These are phyloP conservation scores for Cyberlindnera meyerae DNA, from an alignment of 805 yeast genomes.

Conservation along the genomic window DNA sequence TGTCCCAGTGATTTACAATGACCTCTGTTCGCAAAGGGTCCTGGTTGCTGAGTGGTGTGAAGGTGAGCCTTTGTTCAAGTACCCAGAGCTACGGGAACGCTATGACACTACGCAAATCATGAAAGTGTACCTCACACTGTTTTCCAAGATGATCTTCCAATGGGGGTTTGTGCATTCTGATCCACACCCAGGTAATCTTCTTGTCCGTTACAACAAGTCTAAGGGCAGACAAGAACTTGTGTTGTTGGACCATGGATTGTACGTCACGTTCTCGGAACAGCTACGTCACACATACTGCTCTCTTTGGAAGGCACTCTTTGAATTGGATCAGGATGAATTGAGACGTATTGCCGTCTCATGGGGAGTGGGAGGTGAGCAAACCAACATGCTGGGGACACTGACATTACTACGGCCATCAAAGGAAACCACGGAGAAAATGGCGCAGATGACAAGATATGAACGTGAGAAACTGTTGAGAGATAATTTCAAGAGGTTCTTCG, in stretches of 20 bases:
- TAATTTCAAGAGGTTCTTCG: conserved; percentile 49
- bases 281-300: conserved; percentile 53
- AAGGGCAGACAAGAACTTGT: conserved; percentile 50
- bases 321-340: conserved; percentile 44
- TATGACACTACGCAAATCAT: conserved; percentile 37
- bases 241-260: conserved; percentile 71
- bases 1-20: conserved; percentile 49
- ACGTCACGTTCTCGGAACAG: conserved; percentile 45
- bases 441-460: conserved; percentile 33
- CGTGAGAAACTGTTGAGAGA: conserved; percentile 39
- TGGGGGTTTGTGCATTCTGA: conserved; percentile 67
- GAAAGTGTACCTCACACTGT: conserved; percentile 43
- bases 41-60: conserved; percentile 74
- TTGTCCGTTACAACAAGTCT: conserved; percentile 41
- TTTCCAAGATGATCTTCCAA: conserved; percentile 52
- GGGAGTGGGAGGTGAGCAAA: conserved; percentile 60
- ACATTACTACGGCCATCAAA: conserved; percentile 45
- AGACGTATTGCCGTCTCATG: conserved; percentile 46
- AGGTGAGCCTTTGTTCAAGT: conserved; percentile 53
- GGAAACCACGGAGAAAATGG: conserved; percentile 25
- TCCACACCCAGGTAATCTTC: conserved; percentile 77
- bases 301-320: conserved; percentile 61
- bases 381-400: conserved; percentile 57
- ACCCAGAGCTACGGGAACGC: conserved; percentile 35
- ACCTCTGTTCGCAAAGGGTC: conserved; percentile 44